Conservation (phyloP, 345 rosid genomes). For the Citrus sp. region DNA sequence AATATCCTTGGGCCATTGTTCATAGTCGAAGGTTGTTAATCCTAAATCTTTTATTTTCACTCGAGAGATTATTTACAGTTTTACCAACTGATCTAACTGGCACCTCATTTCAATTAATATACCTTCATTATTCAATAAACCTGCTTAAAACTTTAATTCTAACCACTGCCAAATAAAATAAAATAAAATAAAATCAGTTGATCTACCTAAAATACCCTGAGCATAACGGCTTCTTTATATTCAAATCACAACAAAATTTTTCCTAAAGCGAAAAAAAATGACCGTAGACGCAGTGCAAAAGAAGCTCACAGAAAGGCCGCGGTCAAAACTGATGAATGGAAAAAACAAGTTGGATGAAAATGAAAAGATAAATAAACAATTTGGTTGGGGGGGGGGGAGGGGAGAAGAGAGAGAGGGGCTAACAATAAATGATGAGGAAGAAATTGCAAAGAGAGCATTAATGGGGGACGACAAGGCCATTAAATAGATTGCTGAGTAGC, state of each 20-base stretch:
- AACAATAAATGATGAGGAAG: slow-evolving; percentile 25
- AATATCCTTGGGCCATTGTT: too few relatives aligned
- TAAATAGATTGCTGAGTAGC: slow-evolving; percentile 34
- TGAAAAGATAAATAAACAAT: not conserved
- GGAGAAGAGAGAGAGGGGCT: not conserved
- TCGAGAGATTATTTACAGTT: too few relatives aligned
- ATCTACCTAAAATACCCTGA: not conserved
- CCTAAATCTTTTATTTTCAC: too few relatives aligned
- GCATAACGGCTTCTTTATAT: not conserved
- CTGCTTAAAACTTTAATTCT: too few relatives aligned
- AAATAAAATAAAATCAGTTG: too few relatives aligned
- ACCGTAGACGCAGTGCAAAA: not conserved
- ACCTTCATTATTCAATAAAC: too few relatives aligned
- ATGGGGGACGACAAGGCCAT: slow-evolving; percentile 55
- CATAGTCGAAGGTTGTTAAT: too few relatives aligned
- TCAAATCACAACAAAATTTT: not conserved
- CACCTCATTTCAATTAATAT: too few relatives aligned
- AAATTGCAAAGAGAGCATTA: slow-evolving; percentile 34
- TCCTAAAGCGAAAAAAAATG: not conserved
- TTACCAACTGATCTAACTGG: too few relatives aligned
- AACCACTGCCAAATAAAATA: too few relatives aligned
- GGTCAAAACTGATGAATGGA: not conserved
- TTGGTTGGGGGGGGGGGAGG: not conserved
- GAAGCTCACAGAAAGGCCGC: not conserved
- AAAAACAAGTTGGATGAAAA: not conserved